Conservation (phyloP, 2,329 filamentous ascomycete genomes). For the Arachnomyces sp. region DNA sequence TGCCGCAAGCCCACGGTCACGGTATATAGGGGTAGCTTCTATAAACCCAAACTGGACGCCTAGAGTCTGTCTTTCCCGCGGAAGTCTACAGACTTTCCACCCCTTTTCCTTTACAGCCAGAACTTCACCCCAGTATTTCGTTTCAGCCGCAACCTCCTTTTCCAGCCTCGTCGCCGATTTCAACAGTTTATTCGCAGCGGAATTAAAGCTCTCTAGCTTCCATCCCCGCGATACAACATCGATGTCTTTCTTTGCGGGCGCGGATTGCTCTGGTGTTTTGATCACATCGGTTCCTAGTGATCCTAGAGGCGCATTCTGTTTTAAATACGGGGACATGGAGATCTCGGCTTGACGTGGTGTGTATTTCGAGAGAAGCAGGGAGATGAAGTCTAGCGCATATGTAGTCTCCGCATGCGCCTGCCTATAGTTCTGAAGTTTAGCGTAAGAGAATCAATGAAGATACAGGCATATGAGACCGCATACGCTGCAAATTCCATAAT, state of each 20-base stretch:
- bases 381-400: slow-evolving; percentile 73
- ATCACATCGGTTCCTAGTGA: slow-evolving; percentile 64
- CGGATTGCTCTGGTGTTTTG: slow-evolving; percentile 52
- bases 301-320: slow-evolving; percentile 64
- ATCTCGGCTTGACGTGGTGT: slow-evolving; percentile 60
- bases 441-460: slow-evolving; percentile 7
- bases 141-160: slow-evolving; percentile 70
- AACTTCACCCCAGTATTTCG: slow-evolving; percentile 82
- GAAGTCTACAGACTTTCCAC: slow-evolving; percentile 76
- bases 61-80: slow-evolving; percentile 63
- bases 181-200: slow-evolving; percentile 65
- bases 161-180: slow-evolving; percentile 65
- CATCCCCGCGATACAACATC: slow-evolving; percentile 57
- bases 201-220: slow-evolving; percentile 69
- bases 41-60: slow-evolving; percentile 85
- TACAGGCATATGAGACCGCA: slow-evolving; percentile 10
- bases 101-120: slow-evolving; percentile 72
- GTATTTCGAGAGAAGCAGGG: slow-evolving; percentile 75
- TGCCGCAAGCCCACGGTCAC: slow-evolving; percentile 70
- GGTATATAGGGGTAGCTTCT: slow-evolving; percentile 57
- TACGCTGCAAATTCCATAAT: slow-evolving; percentile 39
- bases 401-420: slow-evolving; percentile 44
- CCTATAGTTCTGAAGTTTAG: slow-evolving; percentile 17
- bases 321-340: slow-evolving; percentile 64
- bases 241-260: slow-evolving; percentile 48